phyloP scores from a whole-genome alignment of 2,329 filamentous ascomycete genomes.

The Microdochium bolleyi region DNA sequence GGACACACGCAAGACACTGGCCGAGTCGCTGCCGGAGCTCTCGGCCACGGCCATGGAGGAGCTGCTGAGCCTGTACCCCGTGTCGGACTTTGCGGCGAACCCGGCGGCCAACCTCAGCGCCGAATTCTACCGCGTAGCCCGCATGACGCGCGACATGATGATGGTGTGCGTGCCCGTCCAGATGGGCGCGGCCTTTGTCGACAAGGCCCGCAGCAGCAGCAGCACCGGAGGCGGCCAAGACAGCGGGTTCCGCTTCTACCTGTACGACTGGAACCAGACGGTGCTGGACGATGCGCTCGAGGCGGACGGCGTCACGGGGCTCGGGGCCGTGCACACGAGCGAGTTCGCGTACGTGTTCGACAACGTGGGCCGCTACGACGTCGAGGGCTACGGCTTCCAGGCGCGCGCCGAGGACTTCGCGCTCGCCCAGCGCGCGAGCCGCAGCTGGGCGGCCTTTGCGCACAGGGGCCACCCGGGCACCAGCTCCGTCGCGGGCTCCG shows the following conservation, averaged over 20 bases:
- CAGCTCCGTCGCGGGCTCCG: too few relatives aligned
- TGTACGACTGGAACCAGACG: conserved; percentile 47
- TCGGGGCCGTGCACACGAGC: conserved; percentile 41
- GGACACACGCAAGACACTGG: conserved; percentile 30
- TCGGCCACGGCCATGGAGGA: conserved; percentile 22
- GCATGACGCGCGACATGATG: conserved; percentile 42
- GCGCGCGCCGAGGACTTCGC: conserved; percentile 29
- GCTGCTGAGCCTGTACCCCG: conserved; percentile 42
- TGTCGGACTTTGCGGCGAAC: conserved; percentile 32
- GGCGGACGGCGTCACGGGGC: conserved; percentile 22
- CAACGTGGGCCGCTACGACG: conserved; percentile 34
- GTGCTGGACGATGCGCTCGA: conserved; percentile 33
- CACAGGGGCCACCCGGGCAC: too few relatives aligned
- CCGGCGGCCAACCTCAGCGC: conserved; percentile 27
- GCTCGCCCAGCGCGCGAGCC: conserved; percentile 27
- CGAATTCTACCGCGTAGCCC: conserved; percentile 40
- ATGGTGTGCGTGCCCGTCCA: conserved; percentile 39
- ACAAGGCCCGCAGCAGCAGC: conserved; percentile 24
- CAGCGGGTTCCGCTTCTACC: too few relatives aligned
- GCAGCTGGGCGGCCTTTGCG: conserved; percentile 41
- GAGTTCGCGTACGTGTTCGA: conserved; percentile 46
- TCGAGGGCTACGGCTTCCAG: conserved; percentile 22
- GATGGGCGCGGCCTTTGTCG: conserved; percentile 28
- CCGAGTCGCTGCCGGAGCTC: conserved; percentile 28
- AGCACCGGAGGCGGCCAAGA: too few relatives aligned